phyloP scores from a whole-genome alignment of 164 flowering plant species.

The Nelumbo lutea region DNA sequence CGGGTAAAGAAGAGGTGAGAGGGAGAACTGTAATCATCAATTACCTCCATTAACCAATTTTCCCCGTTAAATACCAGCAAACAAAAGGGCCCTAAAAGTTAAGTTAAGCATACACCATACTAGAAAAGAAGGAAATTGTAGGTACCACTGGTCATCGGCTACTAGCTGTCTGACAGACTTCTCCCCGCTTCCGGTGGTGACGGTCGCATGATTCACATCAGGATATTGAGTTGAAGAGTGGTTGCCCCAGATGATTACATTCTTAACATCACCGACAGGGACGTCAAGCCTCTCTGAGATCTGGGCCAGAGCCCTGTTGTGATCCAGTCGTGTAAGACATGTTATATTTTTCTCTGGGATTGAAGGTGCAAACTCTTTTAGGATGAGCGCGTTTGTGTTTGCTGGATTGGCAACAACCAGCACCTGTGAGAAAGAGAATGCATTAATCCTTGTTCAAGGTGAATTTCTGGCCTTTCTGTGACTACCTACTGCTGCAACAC shows the following conservation, averaged over 20 bases:
- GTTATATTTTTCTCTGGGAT: constrained; percentile 83
- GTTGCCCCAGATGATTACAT: constrained; percentile 87
- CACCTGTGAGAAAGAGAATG: constrained; percentile 35
- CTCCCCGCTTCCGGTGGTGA: constrained; percentile 37
- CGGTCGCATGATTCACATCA: constrained; percentile 79
- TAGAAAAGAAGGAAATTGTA: not conserved
- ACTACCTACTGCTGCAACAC: not conserved
- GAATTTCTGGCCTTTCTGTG: not conserved
- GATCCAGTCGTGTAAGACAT: constrained; percentile 84
- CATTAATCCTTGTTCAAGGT: not conserved
- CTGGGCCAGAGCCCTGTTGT: constrained; percentile 82
- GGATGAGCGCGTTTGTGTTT: constrained; percentile 80
- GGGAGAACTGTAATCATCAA: too few relatives aligned
- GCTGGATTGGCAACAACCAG: constrained; percentile 89
- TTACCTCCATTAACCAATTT: not conserved
- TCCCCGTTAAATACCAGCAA: not conserved
- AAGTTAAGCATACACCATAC: not conserved
- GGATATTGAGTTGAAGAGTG: constrained; percentile 94
- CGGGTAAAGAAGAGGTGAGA: too few relatives aligned
- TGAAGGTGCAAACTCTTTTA: constrained; percentile 89
- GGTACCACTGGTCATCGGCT: constrained; percentile 65
- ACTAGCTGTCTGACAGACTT: constrained; percentile 53
- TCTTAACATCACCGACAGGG: constrained; percentile 65
- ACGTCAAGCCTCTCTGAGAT: constrained; percentile 65
- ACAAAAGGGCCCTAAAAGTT: not conserved